A percentile compares a stretch with the other conserved stretches of the same genome.
Evolutionary conservation across 73 alveolate species (phyloP).

Genomic region (Symbiodinium pilosum): DNA sequence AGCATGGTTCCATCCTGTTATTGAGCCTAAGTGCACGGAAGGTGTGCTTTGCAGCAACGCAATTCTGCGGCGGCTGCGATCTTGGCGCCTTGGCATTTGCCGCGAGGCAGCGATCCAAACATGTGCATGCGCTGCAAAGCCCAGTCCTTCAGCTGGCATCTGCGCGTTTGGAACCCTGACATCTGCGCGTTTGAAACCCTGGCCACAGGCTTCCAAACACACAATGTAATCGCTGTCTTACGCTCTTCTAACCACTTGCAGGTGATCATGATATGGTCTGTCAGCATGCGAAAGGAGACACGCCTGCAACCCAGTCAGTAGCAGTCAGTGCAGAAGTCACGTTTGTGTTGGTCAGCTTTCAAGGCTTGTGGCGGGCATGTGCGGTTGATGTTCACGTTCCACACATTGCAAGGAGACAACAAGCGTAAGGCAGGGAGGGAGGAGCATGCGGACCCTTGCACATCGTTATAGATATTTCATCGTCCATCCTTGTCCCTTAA

Average conservation of each 20-base stretch:
- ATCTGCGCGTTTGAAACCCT: too few relatives aligned
- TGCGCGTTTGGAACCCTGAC: too few relatives aligned
- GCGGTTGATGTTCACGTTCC: not conserved
- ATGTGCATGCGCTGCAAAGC: too few relatives aligned
- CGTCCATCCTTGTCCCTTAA: too few relatives aligned
- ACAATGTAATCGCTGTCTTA: not conserved
- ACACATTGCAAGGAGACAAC: not conserved
- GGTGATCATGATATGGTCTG: not conserved
- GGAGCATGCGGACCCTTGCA: too few relatives aligned
- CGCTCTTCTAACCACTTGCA: not conserved
- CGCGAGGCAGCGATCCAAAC: slow-evolving; percentile 24
- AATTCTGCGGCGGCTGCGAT: not conserved
- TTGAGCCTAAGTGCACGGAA: too few relatives aligned
- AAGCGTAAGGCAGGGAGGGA: not conserved
- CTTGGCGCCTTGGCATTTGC: slow-evolving; percentile 1
- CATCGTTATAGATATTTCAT: too few relatives aligned
- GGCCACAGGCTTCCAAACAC: too few relatives aligned
- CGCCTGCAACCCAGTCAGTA: not conserved
- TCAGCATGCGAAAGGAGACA: not conserved
- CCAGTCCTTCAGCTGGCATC: too few relatives aligned
- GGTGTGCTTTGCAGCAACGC: not conserved
- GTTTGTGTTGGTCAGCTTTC: too few relatives aligned
- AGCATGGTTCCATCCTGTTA: too few relatives aligned
- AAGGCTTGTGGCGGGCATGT: too few relatives aligned
- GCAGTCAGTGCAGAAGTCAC: not conserved